Conservation (phyloP, 2,329 filamentous ascomycete genomes). For the Hypomyces perniciosus region DNA sequence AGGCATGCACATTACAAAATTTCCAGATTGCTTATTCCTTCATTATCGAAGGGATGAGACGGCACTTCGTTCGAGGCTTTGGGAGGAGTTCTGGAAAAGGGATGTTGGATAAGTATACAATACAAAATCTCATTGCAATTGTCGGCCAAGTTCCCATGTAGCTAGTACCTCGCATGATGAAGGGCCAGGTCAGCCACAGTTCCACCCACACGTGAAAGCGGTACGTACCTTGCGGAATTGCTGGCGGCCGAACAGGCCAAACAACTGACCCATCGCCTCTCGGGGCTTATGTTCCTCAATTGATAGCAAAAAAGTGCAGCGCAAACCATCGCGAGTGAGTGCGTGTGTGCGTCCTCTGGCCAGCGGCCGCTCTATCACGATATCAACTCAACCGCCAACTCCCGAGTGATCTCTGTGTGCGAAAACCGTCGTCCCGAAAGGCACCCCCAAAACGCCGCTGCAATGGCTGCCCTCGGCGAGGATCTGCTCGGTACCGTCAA, state of each 20-base stretch:
- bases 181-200: not conserved
- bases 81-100: not conserved
- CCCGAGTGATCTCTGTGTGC: not conserved
- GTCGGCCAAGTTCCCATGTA: not conserved
- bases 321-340: constrained; percentile 10
- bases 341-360: constrained; percentile 1
- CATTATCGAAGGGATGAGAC: no score
- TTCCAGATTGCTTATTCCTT: no score
- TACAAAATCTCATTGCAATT: no score
- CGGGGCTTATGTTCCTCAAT: constrained; percentile 8
- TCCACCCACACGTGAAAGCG: constrained; percentile 11
- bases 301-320: constrained; percentile 9
- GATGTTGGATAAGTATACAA: not conserved
- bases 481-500: constrained; percentile 94
- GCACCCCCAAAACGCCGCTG: constrained; percentile 18
- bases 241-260: constrained; percentile 6
- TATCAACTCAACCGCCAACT: not conserved
- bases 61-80: no score
- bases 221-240: constrained; percentile 4
- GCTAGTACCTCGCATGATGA: constrained; percentile 1
- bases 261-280: not conserved
- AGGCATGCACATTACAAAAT: not conserved
- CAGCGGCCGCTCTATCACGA: constrained; percentile 4
- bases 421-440: constrained; percentile 1
- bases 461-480: constrained; percentile 91